Evolutionary conservation across 306 rosid species (phyloP).

Genomic region (Medicago arabica): DNA sequence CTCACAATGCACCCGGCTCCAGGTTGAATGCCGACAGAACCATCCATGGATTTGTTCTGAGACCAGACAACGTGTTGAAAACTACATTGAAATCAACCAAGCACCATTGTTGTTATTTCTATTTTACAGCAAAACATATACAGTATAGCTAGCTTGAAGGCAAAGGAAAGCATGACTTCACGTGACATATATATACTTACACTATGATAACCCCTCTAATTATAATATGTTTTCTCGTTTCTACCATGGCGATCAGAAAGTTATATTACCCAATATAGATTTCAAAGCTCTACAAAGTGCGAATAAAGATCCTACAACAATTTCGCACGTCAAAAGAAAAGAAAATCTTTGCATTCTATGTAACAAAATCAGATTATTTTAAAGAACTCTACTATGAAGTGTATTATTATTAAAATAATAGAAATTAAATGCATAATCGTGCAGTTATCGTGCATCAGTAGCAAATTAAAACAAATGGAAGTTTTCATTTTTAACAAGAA

Average conservation of each 20-base stretch:
- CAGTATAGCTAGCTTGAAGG: no score
- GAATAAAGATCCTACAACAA: conserved; percentile 69
- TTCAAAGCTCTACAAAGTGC: conserved; percentile 84
- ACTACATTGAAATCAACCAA: no score
- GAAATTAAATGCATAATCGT: no score
- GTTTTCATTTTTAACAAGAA: no score
- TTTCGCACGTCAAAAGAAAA: neutral
- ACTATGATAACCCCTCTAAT: conserved; percentile 58
- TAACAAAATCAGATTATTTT: no score
- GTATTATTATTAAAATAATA: no score
- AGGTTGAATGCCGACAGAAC: no score
- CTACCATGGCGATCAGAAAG: conserved; percentile 90
- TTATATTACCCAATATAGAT: conserved; percentile 74
- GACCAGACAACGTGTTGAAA: neutral
- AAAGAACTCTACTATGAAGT: no score
- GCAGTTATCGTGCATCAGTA: no score
- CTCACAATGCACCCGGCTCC: no score
- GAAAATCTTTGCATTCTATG: no score
- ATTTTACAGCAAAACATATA: neutral
- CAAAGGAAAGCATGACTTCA: neutral
- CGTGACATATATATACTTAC: conserved; percentile 49
- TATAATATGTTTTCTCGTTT: conserved; percentile 74
- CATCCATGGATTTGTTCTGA: neutral
- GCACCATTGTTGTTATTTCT: neutral
- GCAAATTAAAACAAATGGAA: no score